Evolutionary conservation across 2,329 filamentous ascomycete genomes (phyloP).

Genomic region (Ophiocordyceps camponoti-rufipedis): DNA sequence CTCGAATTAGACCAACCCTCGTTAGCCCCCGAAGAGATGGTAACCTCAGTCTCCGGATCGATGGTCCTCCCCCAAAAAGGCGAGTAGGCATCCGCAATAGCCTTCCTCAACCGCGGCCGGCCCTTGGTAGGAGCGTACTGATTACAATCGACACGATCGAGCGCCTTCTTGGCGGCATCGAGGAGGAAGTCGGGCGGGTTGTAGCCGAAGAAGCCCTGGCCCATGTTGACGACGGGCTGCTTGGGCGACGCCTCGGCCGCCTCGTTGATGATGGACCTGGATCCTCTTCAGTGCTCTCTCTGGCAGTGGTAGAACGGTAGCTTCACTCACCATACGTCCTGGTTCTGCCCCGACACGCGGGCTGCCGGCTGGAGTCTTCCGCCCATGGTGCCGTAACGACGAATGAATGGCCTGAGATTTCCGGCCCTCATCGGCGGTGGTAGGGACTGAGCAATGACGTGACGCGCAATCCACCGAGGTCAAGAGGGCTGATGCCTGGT

Average conservation of each 20-base stretch:
- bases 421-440: background rate
- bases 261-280: slow-evolving; percentile 48
- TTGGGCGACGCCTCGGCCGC: slow-evolving; percentile 42
- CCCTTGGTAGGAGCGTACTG: slow-evolving; percentile 96
- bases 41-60: slow-evolving; percentile 81
- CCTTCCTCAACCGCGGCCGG: slow-evolving; percentile 77
- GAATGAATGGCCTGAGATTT: background rate
- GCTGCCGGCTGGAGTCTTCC: slow-evolving; percentile 31
- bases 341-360: slow-evolving; percentile 27
- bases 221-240: slow-evolving; percentile 47
- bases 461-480: too few species aligned
- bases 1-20: slow-evolving; percentile 27
- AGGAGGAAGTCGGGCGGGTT: slow-evolving; percentile 86
- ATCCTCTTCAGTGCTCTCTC: too few species aligned
- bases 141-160: slow-evolving; percentile 90
- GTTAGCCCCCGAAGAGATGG: slow-evolving; percentile 83
- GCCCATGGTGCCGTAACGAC: slow-evolving; percentile 17
- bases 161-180: slow-evolving; percentile 74
- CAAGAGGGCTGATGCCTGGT: too few species aligned
- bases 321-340: slow-evolving; percentile 30
- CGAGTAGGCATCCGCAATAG: slow-evolving; percentile 81
- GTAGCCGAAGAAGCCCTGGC: slow-evolving; percentile 68
- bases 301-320: too few species aligned
- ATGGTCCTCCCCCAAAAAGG: slow-evolving; percentile 69
- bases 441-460: too few species aligned